These are phyloP conservation scores for Cystobasidium ongulense DNA, from an alignment of 768 basidiomycete genomes.

Conservation along the genomic window DNA sequence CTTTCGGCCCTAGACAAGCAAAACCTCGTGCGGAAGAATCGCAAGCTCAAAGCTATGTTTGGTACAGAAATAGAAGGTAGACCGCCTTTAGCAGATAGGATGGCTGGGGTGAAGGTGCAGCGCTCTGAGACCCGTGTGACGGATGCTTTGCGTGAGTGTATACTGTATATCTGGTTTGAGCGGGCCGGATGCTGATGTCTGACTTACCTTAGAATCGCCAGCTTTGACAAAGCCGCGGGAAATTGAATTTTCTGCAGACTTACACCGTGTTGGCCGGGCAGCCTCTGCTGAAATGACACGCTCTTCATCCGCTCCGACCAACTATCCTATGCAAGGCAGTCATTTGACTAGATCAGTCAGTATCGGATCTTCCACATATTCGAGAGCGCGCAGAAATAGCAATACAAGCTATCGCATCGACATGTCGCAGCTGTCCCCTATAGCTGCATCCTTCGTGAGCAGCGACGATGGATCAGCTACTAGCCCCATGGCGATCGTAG, in stretches of 20 bases:
- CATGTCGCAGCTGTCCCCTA: background rate
- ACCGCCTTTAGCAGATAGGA: too few relatives aligned
- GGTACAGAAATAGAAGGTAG: background rate
- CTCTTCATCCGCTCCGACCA: background rate
- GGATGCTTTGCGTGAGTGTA: background rate
- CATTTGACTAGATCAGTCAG: background rate
- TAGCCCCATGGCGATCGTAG: background rate
- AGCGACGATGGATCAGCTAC: background rate
- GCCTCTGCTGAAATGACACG: background rate
- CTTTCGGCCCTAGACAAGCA: conserved; percentile 12
- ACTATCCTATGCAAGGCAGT: background rate
- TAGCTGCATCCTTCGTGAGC: background rate
- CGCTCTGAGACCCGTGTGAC: background rate
- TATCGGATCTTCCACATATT: background rate
- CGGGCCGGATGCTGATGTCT: too few relatives aligned
- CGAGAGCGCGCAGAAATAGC: background rate
- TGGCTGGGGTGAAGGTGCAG: background rate
- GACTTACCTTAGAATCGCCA: too few relatives aligned
- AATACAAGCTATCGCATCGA: background rate
- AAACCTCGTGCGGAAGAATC: background rate
- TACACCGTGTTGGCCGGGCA: background rate
- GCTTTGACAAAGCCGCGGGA: too few relatives aligned
- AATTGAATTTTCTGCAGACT: background rate
- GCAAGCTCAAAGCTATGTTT: conserved; percentile 7
- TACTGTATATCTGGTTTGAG: too few relatives aligned